Evolutionary conservation across 2,329 filamentous ascomycete species (phyloP).

Genomic region (Fusarium protoensiforme): DNA sequence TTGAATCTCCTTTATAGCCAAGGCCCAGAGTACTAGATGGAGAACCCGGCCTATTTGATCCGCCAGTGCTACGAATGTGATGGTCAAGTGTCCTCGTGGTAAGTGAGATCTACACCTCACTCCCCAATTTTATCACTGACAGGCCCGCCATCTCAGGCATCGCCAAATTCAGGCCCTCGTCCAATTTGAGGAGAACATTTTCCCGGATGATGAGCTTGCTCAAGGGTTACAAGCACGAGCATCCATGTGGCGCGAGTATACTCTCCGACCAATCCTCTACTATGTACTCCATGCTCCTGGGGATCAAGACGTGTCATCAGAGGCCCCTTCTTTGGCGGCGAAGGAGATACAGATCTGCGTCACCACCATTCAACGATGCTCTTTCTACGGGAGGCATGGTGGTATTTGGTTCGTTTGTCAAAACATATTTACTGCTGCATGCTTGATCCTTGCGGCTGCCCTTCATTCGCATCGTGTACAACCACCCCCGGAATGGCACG

Average conservation of each 20-base stretch:
- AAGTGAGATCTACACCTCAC: background rate
- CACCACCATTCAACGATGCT: background rate
- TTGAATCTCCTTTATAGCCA: background rate
- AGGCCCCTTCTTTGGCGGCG: background rate
- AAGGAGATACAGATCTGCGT: background rate
- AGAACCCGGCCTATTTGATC: background rate
- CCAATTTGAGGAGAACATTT: background rate
- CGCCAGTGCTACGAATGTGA: background rate
- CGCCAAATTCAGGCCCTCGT: background rate
- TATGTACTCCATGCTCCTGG: background rate
- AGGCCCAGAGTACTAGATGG: background rate
- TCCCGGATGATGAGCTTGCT: background rate
- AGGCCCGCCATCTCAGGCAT: background rate
- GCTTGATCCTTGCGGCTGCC: background rate
- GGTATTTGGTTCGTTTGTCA: background rate
- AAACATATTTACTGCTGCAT: background rate
- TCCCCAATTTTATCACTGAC: background rate
- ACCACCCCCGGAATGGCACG: background rate
- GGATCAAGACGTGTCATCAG: background rate
- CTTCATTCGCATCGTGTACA: background rate
- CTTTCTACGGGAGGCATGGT: background rate
- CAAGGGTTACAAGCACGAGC: background rate
- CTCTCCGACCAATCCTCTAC: background rate
- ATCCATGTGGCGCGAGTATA: background rate
- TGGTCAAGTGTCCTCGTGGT: background rate